These are phyloP conservation scores for Scedosporium boydii DNA, from an alignment of 2,329 filamentous ascomycete genomes.

Conservation along the genomic window DNA sequence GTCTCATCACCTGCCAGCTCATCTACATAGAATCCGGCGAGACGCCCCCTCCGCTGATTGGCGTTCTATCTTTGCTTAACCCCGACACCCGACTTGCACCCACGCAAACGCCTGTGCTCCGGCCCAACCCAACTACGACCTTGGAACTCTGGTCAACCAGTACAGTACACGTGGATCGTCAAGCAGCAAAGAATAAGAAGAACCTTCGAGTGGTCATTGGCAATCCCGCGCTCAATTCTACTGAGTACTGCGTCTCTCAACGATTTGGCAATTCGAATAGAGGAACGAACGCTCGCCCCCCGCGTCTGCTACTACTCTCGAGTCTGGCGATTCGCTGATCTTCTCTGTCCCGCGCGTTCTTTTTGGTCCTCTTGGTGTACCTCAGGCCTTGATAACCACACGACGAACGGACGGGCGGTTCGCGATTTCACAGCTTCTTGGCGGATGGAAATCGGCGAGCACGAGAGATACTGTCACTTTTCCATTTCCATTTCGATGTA, in stretches of 20 bases:
- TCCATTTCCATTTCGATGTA: background rate
- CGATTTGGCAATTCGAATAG: slow-evolving; percentile 4
- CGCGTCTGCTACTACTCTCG: background rate
- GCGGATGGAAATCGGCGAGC: background rate
- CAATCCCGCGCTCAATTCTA: background rate
- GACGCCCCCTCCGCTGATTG: background rate
- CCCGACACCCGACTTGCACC: background rate
- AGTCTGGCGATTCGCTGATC: background rate
- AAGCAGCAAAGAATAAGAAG: background rate
- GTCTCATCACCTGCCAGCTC: background rate
- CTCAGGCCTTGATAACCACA: background rate
- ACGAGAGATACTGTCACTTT: too few species aligned
- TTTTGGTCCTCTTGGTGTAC: background rate
- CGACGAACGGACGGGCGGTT: background rate
- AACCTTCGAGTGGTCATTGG: background rate
- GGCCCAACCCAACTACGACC: slow-evolving; percentile 1
- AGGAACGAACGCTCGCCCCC: background rate
- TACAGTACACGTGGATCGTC: slow-evolving; percentile 6
- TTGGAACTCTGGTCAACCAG: background rate
- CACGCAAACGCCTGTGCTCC: background rate
- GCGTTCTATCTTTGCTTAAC: background rate
- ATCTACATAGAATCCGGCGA: background rate
- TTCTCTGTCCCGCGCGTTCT: background rate
- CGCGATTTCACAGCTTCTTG: background rate
- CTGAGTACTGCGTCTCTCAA: background rate